A percentile compares a stretch with the other conserved stretches of the same genome.
phyloP scores from a whole-genome alignment of 352 stramenopile species.

The Pythium aquatile region DNA sequence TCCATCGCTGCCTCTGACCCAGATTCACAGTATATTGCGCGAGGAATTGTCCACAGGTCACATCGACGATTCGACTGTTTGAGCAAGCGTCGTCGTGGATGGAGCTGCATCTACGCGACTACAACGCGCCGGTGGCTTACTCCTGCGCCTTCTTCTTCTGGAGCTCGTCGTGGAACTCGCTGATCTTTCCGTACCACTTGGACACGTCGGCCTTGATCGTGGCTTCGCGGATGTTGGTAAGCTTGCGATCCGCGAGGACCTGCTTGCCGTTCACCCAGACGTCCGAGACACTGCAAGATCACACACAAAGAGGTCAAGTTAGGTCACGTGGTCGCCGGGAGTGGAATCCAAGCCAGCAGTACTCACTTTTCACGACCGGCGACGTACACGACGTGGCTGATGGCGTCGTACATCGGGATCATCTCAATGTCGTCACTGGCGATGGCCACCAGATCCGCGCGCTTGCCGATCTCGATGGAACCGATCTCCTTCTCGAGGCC shows the following conservation, averaged over 20 bases:
- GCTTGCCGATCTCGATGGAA: conserved; percentile 83
- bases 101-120: not conserved
- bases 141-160: conserved; percentile 39
- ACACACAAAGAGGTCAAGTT: conserved; percentile 11
- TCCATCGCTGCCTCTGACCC: not conserved
- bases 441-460: conserved; percentile 82
- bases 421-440: conserved; percentile 81
- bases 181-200: conserved; percentile 60
- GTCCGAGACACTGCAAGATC: conserved; percentile 68
- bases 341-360: not conserved
- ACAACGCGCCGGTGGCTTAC: not conserved
- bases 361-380: conserved; percentile 69
- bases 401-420: conserved; percentile 86
- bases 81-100: not conserved
- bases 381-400: conserved; percentile 88
- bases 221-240: conserved; percentile 71
- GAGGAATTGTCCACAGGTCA: not conserved
- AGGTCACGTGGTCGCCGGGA: not conserved
- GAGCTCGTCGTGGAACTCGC: conserved; percentile 49
- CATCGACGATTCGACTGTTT: not conserved
- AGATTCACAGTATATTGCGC: conserved; percentile 16
- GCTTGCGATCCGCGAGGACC: conserved; percentile 60
- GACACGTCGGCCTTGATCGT: conserved; percentile 60
- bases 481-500: conserved; percentile 79
- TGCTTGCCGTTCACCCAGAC: conserved; percentile 89